Base-by-base conservation (phyloP, 257 asterid genomes). In the Petunia axillaris region DNA sequence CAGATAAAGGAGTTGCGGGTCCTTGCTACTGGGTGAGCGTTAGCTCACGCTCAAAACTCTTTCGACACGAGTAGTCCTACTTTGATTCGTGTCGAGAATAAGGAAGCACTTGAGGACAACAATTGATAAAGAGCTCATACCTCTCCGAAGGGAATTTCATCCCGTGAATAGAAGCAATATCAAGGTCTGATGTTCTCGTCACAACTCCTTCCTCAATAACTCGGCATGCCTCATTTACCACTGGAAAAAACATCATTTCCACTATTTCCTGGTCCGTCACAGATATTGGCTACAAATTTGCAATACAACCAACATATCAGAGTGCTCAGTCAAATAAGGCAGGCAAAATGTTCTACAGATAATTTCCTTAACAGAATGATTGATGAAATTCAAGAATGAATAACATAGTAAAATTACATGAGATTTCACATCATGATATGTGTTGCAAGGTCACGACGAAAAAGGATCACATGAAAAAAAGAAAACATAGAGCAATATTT, bases 211-310 rank as follows among this genome's bases (percentile, higher is more conserved):
- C 85, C 41, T 53, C 84, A 16, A 79, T 64, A 8, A 85, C 62
- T 8, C 79, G 83, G 54, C 71, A 79, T 16, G 82, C 81, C 79
- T 82, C 85, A 79, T 82, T 85, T 6, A 84, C 74, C 59, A 79
- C 85, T 8, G 83, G 85, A n/a, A 84, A 81, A 36, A 84, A 73
- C 2, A 81, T 4, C 87, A 84, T 84, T 73, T 75, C 66, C 66
- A 75, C 63, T 8, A 75, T 77, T 36, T 77, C 81, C 43, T 77
- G 68, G 46, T 77, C 62, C 35, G 6, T 58, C 41, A 62, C 44
- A 25, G 57, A 9, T 62, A 46, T 62, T 44, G 2, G 58, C 52
- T 78, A 65, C 58, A 38, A 16, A 75, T 13, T 75, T 16, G 10
- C 16, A 43, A 37, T 62, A n/a, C 43, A 63, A 2, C 16, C 43